phyloP scores from a whole-genome alignment of 2,329 filamentous ascomycete species.

The Conoideocrella luteorostrata region DNA sequence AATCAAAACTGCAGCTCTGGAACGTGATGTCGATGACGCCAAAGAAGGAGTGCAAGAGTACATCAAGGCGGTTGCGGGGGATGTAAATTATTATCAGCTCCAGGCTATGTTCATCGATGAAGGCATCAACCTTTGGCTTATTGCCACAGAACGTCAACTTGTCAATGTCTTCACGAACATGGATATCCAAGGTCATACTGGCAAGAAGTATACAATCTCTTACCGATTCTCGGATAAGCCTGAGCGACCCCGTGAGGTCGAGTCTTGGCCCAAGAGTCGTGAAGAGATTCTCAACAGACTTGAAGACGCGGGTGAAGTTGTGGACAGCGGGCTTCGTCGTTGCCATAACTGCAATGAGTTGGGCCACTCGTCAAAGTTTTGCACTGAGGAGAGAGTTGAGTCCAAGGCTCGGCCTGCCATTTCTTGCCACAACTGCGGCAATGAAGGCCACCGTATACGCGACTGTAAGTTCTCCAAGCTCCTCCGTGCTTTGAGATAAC shows the following conservation, averaged over 20 bases:
- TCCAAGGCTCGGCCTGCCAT: slow-evolving; percentile 38
- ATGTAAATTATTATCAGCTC: slow-evolving; percentile 52
- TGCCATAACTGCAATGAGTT: slow-evolving; percentile 60
- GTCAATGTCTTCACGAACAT: slow-evolving; percentile 60
- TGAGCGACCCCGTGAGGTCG: slow-evolving; percentile 49
- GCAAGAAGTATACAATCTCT: slow-evolving; percentile 57
- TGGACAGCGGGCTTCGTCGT: slow-evolving; percentile 50
- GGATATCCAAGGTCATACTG: slow-evolving; percentile 63
- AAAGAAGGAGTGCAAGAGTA: slow-evolving; percentile 56
- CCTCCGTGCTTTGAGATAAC: not conserved
- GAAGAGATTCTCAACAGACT: slow-evolving; percentile 60
- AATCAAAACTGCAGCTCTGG: slow-evolving; percentile 44
- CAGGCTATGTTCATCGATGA: slow-evolving; percentile 53
- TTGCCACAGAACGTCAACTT: slow-evolving; percentile 52
- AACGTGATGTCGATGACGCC: slow-evolving; percentile 55
- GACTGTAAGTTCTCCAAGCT: slow-evolving; percentile 49
- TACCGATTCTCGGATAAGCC: slow-evolving; percentile 56
- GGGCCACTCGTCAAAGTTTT: slow-evolving; percentile 56
- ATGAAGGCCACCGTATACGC: slow-evolving; percentile 58
- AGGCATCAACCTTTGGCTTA: slow-evolving; percentile 51
- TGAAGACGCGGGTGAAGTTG: slow-evolving; percentile 57
- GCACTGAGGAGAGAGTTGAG: slow-evolving; percentile 51
- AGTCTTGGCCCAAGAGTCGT: slow-evolving; percentile 50
- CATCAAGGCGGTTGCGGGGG: slow-evolving; percentile 49
- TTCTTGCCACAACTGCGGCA: slow-evolving; percentile 59